phyloP scores from a whole-genome alignment of 352 stramenopile genomes.

The Detonula confervacea region DNA sequence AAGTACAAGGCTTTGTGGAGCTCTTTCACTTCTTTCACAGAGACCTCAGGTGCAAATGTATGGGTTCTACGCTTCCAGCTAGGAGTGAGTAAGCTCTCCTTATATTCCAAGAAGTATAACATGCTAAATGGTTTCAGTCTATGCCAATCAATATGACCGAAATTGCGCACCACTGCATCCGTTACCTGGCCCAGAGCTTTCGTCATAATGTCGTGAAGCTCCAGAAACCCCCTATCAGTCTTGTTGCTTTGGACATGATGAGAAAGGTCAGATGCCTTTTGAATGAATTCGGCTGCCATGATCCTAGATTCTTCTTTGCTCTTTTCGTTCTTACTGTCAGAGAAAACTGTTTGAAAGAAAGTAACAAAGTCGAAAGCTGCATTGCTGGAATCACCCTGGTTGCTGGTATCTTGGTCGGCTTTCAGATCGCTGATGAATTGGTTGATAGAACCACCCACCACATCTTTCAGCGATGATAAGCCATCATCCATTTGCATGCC shows the following conservation, averaged over 20 bases:
- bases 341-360: slow-evolving; percentile 12
- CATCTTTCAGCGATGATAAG: background rate
- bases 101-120: slow-evolving; percentile 36
- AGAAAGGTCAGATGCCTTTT: slow-evolving; percentile 20
- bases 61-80: slow-evolving; percentile 40
- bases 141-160: slow-evolving; percentile 40
- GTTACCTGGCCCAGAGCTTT: slow-evolving; percentile 16
- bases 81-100: slow-evolving; percentile 29
- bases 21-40: slow-evolving; percentile 24
- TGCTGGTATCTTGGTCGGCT: background rate
- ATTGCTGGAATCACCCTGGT: background rate
- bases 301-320: slow-evolving; percentile 11
- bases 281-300: slow-evolving; percentile 17
- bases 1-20: slow-evolving; percentile 45
- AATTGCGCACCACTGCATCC: slow-evolving; percentile 24
- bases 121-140: slow-evolving; percentile 16
- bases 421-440: slow-evolving; percentile 3
- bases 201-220: slow-evolving; percentile 13
- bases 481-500: background rate
- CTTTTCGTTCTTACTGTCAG: background rate
- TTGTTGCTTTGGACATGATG: slow-evolving; percentile 10
- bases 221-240: slow-evolving; percentile 9
- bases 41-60: slow-evolving; percentile 9
- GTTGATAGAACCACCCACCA: background rate
- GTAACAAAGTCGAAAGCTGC: slow-evolving; percentile 1